These are phyloP conservation scores for Nadsonia fulvescens DNA, from an alignment of 805 yeast species.

Conservation along the genomic window DNA sequence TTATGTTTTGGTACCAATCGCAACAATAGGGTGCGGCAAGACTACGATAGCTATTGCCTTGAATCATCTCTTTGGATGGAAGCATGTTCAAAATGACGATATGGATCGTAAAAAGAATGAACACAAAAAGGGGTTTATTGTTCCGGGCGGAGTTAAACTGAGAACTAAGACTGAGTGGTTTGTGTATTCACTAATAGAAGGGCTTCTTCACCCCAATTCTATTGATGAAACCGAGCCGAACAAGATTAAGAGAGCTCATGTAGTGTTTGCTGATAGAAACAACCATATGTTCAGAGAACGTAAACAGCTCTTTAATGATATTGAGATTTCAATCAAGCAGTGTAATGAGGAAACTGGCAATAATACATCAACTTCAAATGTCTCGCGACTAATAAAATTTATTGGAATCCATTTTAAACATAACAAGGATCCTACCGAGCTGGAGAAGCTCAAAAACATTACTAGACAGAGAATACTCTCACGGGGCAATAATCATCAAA, in stretches of 20 bases:
- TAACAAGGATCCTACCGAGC: constrained; percentile 3
- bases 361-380: background rate
- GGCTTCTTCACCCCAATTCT: too few species aligned
- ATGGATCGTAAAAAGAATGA: constrained; percentile 5
- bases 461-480: constrained; percentile 2
- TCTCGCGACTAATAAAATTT: background rate
- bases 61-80: constrained; percentile 42
- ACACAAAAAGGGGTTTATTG: constrained; percentile 5
- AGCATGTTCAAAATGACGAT: constrained; percentile 69
- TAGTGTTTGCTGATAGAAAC: constrained; percentile 63
- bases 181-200: too few species aligned
- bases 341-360: background rate
- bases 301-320: constrained; percentile 37
- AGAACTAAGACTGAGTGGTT: too few species aligned
- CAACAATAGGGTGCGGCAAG: constrained; percentile 91
- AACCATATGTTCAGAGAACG: constrained; percentile 64
- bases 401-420: constrained; percentile 3
- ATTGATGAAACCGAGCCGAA: too few species aligned
- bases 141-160: constrained; percentile 1
- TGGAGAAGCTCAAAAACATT: constrained; percentile 4
- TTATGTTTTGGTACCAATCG: constrained; percentile 64
- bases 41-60: constrained; percentile 62
- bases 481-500: constrained; percentile 2
- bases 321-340: background rate
- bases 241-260: too few species aligned